These are phyloP conservation scores for Monilinia laxa DNA, from an alignment of 2,329 filamentous ascomycete genomes.

Conservation along the genomic window DNA sequence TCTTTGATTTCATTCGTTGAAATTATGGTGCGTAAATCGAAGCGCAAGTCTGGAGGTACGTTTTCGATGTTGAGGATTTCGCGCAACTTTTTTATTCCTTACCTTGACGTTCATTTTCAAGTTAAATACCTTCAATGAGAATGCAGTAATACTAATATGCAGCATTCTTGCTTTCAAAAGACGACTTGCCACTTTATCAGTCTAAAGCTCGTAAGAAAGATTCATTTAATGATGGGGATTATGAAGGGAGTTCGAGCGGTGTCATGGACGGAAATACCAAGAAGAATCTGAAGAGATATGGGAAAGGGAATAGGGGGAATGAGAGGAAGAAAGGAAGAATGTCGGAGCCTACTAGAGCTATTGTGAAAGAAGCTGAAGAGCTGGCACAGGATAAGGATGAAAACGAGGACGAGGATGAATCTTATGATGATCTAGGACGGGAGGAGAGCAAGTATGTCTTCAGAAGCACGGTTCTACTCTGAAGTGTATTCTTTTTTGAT, in stretches of 20 bases:
- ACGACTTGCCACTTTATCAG: background rate
- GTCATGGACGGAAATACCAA: background rate
- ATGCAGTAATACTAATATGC: background rate
- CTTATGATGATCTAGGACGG: constrained; percentile 35
- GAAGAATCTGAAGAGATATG: constrained; percentile 1
- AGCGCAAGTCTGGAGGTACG: constrained; percentile 22
- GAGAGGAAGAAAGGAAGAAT: constrained; percentile 30
- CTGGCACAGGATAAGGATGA: background rate
- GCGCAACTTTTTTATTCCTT: background rate
- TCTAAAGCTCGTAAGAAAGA: background rate
- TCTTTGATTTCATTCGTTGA: too few relatives aligned
- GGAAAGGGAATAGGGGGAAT: constrained; percentile 16
- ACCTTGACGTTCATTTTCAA: background rate
- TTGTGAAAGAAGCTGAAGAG: background rate
- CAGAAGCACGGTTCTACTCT: background rate
- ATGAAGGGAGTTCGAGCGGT: background rate
- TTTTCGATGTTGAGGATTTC: background rate
- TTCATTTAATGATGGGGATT: background rate
- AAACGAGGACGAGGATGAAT: constrained; percentile 29
- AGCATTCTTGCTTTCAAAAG: background rate
- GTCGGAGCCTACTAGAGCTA: constrained; percentile 27
- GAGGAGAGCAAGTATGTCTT: constrained; percentile 35
- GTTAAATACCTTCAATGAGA: background rate
- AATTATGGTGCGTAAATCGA: background rate
- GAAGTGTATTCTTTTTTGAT: background rate